Conservation (phyloP, 2,329 filamentous ascomycete genomes). For the Epichloe aotearoae region DNA sequence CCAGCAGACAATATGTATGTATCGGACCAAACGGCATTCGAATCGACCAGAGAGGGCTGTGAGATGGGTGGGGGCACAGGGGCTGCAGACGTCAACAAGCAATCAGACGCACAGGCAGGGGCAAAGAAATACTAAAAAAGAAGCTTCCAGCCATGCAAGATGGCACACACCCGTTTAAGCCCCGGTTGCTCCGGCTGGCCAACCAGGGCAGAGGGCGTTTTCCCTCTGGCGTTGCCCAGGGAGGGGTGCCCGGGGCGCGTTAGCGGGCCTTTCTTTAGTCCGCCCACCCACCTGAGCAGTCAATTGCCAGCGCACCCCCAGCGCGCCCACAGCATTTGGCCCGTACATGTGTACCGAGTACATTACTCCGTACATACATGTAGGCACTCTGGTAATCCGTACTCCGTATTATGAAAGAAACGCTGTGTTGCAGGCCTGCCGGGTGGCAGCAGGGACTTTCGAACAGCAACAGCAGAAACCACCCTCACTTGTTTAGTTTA, state of each 20-base stretch:
- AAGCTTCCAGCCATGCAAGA: constrained; percentile 4
- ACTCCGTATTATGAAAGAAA: too few relatives aligned
- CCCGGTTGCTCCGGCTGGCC: background rate
- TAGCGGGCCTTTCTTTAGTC: background rate
- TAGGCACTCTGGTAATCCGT: too few relatives aligned
- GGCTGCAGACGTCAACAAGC: background rate
- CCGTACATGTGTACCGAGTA: too few relatives aligned
- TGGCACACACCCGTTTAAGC: constrained; percentile 2
- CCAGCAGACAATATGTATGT: background rate
- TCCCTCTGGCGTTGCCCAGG: background rate
- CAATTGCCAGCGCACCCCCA: background rate
- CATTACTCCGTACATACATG: too few relatives aligned
- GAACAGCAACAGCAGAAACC: background rate
- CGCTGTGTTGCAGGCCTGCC: background rate
- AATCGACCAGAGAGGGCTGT: background rate
- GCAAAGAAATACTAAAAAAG: background rate
- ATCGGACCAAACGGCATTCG: background rate
- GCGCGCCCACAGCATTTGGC: too few relatives aligned
- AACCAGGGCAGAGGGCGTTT: background rate
- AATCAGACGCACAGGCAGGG: background rate
- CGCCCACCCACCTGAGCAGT: background rate
- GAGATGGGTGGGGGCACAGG: background rate
- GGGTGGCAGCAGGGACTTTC: background rate
- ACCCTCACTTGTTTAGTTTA: background rate
- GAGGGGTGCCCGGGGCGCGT: background rate